These are phyloP conservation scores for Lepidium didymum DNA, from an alignment of 345 rosid genomes.

Conservation along the genomic window DNA sequence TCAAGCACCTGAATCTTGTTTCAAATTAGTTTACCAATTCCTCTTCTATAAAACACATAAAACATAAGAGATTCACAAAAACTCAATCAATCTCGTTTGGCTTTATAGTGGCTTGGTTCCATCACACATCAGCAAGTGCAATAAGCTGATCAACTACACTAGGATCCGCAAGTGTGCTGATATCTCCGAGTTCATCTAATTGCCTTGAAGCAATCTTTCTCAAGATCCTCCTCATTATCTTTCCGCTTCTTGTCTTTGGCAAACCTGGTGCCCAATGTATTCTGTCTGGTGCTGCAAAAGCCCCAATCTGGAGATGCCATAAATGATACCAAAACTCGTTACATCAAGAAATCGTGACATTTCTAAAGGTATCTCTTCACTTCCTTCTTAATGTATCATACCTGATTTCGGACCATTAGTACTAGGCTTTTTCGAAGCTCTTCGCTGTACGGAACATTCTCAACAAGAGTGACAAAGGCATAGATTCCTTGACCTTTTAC, in stretches of 20 bases:
- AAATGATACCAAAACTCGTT: background rate
- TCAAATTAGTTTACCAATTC: background rate
- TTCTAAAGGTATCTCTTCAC: background rate
- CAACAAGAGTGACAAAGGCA: conserved; percentile 90
- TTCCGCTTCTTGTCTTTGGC: conserved; percentile 97
- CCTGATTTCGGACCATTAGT: conserved; percentile 79
- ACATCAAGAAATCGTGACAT: background rate
- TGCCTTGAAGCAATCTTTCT: conserved; percentile 90
- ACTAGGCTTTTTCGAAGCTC: conserved; percentile 73
- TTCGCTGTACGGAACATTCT: conserved; percentile 81
- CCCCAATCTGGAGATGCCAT: conserved; percentile 58
- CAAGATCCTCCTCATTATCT: conserved; percentile 94
- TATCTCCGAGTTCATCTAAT: conserved; percentile 86
- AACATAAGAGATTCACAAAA: conserved; percentile 2
- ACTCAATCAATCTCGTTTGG: background rate
- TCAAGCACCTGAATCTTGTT: background rate
- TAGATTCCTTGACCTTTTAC: conserved; percentile 96
- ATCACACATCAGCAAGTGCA: conserved; percentile 51
- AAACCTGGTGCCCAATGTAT: conserved; percentile 95
- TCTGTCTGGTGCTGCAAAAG: conserved; percentile 92
- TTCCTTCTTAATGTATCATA: background rate
- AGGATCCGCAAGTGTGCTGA: conserved; percentile 91
- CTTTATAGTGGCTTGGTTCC: background rate
- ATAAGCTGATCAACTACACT: conserved; percentile 73
- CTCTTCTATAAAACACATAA: background rate